These are phyloP conservation scores for Microsporum audouinii DNA, from an alignment of 2,329 filamentous ascomycete species.

Conservation along the genomic window DNA sequence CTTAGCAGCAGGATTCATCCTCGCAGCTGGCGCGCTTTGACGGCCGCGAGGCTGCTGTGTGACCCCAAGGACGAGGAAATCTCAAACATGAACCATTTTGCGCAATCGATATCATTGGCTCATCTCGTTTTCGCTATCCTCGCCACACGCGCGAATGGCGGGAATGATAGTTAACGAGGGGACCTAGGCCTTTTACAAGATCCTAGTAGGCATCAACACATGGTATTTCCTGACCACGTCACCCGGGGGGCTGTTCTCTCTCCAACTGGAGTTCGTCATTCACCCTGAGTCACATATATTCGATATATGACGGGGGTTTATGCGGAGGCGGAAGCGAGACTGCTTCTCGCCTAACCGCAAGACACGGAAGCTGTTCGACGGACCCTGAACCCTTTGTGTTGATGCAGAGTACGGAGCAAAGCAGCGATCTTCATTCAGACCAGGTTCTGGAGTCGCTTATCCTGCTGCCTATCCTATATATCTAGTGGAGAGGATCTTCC, in stretches of 20 bases:
- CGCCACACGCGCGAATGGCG: slow-evolving; percentile 1
- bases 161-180: background rate
- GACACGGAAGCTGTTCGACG: background rate
- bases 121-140: background rate
- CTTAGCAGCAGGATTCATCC: too few species aligned
- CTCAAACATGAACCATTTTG: background rate
- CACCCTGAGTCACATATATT: background rate
- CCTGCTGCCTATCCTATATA: background rate
- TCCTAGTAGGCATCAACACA: background rate
- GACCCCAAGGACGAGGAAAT: background rate
- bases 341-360: background rate
- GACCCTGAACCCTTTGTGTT: background rate
- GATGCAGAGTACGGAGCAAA: background rate
- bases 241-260: background rate
- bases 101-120: background rate
- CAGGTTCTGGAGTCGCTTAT: background rate
- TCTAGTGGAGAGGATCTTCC: background rate
- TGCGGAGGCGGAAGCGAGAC: background rate
- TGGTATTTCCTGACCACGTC: background rate
- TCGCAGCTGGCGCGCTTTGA: background rate
- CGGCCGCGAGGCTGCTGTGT: background rate
- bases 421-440: background rate
- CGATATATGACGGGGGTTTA: background rate
- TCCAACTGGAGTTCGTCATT: background rate
- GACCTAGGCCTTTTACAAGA: background rate